Evolutionary conservation across 2,329 filamentous ascomycete species (phyloP).

Genomic region (Epichloe typhina): DNA sequence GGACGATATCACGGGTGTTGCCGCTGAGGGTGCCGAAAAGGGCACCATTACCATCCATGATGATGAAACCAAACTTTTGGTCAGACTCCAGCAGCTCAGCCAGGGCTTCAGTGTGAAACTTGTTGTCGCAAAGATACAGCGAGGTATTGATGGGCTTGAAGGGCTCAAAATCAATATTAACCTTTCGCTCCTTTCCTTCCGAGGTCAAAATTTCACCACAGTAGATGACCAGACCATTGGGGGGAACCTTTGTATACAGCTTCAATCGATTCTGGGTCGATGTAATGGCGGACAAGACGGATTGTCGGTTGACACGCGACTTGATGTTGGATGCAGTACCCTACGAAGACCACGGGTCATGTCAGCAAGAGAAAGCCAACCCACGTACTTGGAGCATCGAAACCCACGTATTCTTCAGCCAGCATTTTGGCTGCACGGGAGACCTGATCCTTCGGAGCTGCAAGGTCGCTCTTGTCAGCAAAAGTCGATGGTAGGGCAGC

Average conservation of each 20-base stretch:
- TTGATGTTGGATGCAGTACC: slow-evolving; percentile 99
- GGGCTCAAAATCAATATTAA: slow-evolving; percentile 99
- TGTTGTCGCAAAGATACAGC: slow-evolving; percentile 98
- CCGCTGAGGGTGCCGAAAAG: slow-evolving; percentile 94
- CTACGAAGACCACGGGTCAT: slow-evolving; percentile 28
- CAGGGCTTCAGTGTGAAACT: slow-evolving; percentile 96
- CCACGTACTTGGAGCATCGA: neutral
- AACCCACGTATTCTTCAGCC: slow-evolving; percentile 94
- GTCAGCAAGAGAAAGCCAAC: slow-evolving; percentile 37
- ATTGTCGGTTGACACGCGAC: slow-evolving; percentile 96
- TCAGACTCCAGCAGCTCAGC: slow-evolving; percentile 96
- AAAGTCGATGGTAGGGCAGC: neutral
- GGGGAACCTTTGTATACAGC: slow-evolving; percentile 96
- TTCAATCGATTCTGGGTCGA: slow-evolving; percentile 98
- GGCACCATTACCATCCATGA: slow-evolving; percentile 99
- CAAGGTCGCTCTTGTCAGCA: slow-evolving; percentile 3
- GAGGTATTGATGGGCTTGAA: slow-evolving; percentile 99
- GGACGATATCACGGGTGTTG: slow-evolving; percentile 90
- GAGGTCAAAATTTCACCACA: slow-evolving; percentile 99
- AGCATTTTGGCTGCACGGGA: slow-evolving; percentile 97
- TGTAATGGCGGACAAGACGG: slow-evolving; percentile 93
- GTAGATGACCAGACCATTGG: slow-evolving; percentile 95
- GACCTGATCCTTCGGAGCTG: slow-evolving; percentile 95
- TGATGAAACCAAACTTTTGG: slow-evolving; percentile 98
- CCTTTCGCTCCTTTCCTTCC: slow-evolving; percentile 97